Percentiles rank a stretch among this genome's conserved stretches.
Conservation (phyloP, 495 filamentous ascomycete genomes). For the Penicillium herquei region DNA sequence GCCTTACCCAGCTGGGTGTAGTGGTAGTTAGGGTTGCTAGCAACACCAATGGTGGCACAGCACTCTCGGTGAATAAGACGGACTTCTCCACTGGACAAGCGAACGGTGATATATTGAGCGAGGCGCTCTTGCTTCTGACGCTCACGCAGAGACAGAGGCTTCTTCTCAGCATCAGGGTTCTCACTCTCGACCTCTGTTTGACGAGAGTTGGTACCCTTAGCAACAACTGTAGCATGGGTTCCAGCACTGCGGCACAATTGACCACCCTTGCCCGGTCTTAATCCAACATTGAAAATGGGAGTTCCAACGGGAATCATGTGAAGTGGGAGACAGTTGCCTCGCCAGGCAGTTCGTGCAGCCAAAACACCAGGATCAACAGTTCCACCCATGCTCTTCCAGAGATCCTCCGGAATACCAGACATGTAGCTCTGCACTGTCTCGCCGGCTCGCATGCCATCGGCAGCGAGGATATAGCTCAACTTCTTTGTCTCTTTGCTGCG, state of each 20-base stretch:
- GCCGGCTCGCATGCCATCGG: conserved; percentile 88
- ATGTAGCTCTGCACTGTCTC: conserved; percentile 90
- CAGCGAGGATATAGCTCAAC: conserved; percentile 82
- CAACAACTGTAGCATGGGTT: conserved; percentile 81
- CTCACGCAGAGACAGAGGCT: conserved; percentile 37
- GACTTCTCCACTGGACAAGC: conserved; percentile 88
- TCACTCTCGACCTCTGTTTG: conserved; percentile 29
- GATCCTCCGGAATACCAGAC: conserved; percentile 76
- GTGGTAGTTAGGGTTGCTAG: conserved; percentile 89
- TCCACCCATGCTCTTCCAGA: conserved; percentile 89
- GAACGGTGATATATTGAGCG: conserved; percentile 70
- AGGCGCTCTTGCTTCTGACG: conserved; percentile 52
- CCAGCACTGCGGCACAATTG: conserved; percentile 94
- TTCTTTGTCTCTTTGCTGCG: conserved; percentile 56
- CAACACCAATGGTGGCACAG: conserved; percentile 88
- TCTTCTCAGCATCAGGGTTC: conserved; percentile 24
- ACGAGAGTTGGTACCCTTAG: conserved; percentile 70
- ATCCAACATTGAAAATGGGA: conserved; percentile 85
- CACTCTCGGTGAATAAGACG: conserved; percentile 85
- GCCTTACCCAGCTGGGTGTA: conserved; percentile 92
- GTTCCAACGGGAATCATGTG: conserved; percentile 93
- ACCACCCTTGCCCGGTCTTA: conserved; percentile 65
- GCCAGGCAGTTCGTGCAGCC: conserved; percentile 87
- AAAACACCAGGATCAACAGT: conserved; percentile 89
- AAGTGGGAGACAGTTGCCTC: conserved; percentile 91